phyloP scores from a whole-genome alignment of 345 rosid genomes.

The rapeseed (Brassica napus) region DNA sequence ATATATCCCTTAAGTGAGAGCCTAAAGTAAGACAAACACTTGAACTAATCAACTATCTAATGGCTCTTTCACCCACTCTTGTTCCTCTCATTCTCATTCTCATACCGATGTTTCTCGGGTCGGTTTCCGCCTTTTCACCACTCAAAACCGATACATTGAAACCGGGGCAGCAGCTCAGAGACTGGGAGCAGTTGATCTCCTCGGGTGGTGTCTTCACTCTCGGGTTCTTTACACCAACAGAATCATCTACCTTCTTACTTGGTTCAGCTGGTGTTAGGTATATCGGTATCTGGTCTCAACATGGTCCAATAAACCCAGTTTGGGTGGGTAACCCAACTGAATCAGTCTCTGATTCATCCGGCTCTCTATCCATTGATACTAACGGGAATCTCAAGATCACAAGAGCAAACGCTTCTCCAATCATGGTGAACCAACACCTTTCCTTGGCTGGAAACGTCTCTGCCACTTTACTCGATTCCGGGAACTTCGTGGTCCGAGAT shows the following conservation, averaged over 20 bases:
- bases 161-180: constrained; percentile 56
- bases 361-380: constrained; percentile 45
- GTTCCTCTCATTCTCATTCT: constrained; percentile 25
- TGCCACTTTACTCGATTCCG: constrained; percentile 51
- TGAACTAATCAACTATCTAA: constrained; percentile 10
- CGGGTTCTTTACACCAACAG: constrained; percentile 61
- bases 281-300: constrained; percentile 55
- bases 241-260: constrained; percentile 19
- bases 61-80: constrained; percentile 21
- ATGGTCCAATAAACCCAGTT: constrained; percentile 41
- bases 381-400: constrained; percentile 56
- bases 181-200: constrained; percentile 62
- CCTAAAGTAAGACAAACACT: not conserved
- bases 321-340: constrained; percentile 61
- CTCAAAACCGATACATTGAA: constrained; percentile 38
- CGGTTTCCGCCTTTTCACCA: constrained; percentile 12
- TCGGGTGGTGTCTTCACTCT: constrained; percentile 46
- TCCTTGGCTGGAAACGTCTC: constrained; percentile 32
- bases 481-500: constrained; percentile 52
- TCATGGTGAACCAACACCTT: constrained; percentile 38
- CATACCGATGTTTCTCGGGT: constrained; percentile 5
- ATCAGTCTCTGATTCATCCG: constrained; percentile 56
- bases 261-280: constrained; percentile 50
- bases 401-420: constrained; percentile 32
- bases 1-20: not conserved